Base-by-base conservation (phyloP, 2,329 filamentous ascomycete species). In the Penicillium sp. region DNA sequence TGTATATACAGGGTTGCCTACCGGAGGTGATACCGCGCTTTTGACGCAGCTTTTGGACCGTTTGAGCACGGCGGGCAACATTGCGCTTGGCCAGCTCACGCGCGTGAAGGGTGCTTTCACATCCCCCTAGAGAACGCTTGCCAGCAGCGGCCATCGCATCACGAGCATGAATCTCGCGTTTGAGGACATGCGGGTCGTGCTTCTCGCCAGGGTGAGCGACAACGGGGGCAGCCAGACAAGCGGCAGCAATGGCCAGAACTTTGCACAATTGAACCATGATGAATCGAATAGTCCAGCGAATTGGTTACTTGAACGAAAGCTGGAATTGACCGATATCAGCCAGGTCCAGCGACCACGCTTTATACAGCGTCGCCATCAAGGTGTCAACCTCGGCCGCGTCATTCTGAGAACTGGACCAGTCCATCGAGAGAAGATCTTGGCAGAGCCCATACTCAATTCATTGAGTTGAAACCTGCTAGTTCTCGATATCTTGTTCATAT, bases 141-240 rank as follows among this genome's bases (percentile, higher is more conserved):
- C 59, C 64, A 5, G 59, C 54, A 9, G 59, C 50, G 8, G 68
- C 68, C 45, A 66, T 54, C 24, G 55, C 58, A 48, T 71, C 60
- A 10, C 67, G 67, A 46, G 63, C 61, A 26, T 62, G 60, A 14
- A 70, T 61, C 51, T 70, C 68, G 6, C 64, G 62, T 59, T 67
- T 68, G 24, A 70, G n/a, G 16, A 54, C 59, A 31, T 63, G 59
- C 6, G 63, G 60, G 29, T 71, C 65, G 9, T 70, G 67, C 36
- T 69, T 66, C 52, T 71, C 67, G n/a, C 68, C 68, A 0, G 67
- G 67, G 40, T 70, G 68, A 34, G 68, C 67, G 23, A 69, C 56
- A 19, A 60, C 62, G 9, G 71, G 58, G 3, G 67, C 62, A 19
- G 57, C 61, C 42, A 66, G 46, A 40, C 56, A 63, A 37, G 67